Evolutionary conservation across 2,329 filamentous ascomycete genomes (phyloP), one percentile per base, ranked within the genome.

Genomic region (Alternaria metachromatica): DNA sequence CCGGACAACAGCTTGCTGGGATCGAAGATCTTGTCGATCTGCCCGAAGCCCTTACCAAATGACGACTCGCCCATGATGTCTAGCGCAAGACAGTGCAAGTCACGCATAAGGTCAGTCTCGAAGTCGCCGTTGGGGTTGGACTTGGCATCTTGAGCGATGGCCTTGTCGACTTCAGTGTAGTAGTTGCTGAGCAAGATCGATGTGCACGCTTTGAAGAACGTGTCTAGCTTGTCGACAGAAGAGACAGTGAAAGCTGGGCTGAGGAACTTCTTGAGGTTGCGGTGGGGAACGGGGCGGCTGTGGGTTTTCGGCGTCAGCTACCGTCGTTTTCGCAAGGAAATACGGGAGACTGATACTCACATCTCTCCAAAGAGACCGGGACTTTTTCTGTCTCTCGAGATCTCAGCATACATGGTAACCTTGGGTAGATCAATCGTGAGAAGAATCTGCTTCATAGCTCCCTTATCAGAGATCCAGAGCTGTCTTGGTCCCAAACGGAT

Each of bases 11-110:
- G 15, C 18, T 56, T 56, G 25, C 25, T 46, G 6, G 54, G 54
- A 23, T 56, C 41, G 41, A 56, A 56, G 10, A 56, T 56, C 54
- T 56, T 56, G 54, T 56, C 54, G 15, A 56, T 56, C 41, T 56
- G 41, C 12, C 54, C 54, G 25, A 56, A 56, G 18, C 41, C 54
- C 25, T 56, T 46, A 41, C 54, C 54, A 26, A 56, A 56, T 12
- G 41, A 56, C 15, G 54, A 56, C 25, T 46, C 23, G 25, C 54
- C 54, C 54, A 56, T 56, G 54, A 56, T 56, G 18, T 56, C 54
- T 8, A 56, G 25, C n/a, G 54, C 41, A 18, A 56, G 54, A 26
- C 41, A 46, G n/a, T 56, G 41, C 13, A 56, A 43, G n/a, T 56
- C 54, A 26, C 54, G 41, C 54, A 56, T 56, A 12, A 56, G 25